phyloP scores from a whole-genome alignment of 352 stramenopile species.

The Phytophthora syringae region DNA sequence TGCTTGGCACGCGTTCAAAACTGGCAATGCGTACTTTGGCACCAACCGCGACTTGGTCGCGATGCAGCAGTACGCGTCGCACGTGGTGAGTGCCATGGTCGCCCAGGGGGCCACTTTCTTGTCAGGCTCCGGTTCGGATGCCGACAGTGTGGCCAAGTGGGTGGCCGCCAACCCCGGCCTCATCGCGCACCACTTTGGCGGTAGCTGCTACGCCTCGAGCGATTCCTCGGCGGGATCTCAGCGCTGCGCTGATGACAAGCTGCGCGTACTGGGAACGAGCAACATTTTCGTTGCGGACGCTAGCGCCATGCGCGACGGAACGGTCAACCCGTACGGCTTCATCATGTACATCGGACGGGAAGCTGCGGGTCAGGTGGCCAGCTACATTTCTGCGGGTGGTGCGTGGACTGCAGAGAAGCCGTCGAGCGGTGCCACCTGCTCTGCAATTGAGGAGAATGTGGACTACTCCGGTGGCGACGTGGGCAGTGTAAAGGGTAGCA shows the following conservation, averaged over 20 bases:
- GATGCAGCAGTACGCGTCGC: conserved; percentile 54
- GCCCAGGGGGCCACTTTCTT: conserved; percentile 59
- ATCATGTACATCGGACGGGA: conserved; percentile 78
- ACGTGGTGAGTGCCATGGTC: conserved; percentile 49
- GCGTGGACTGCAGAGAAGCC: conserved; percentile 17
- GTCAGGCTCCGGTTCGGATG: conserved; percentile 27
- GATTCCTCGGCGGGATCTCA: conserved; percentile 46
- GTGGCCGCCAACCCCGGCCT: conserved; percentile 37
- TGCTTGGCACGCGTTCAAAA: conserved; percentile 45
- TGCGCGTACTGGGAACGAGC: conserved; percentile 63
- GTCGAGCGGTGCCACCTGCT: conserved; percentile 20
- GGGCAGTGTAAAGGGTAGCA: conserved; percentile 18
- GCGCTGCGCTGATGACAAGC: conserved; percentile 65
- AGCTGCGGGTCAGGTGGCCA: conserved; percentile 47
- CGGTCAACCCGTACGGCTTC: conserved; percentile 75
- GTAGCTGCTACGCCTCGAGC: conserved; percentile 71
- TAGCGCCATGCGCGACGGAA: conserved; percentile 66
- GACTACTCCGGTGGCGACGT: conserved; percentile 41
- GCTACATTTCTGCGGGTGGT: conserved; percentile 34
- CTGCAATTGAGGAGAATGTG: conserved; percentile 41
- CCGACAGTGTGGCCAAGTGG: conserved; percentile 45
- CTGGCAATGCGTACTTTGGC: conserved; percentile 45
- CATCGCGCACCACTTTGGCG: conserved; percentile 69
- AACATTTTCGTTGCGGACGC: conserved; percentile 77
- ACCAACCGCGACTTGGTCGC: conserved; percentile 59